Evolutionary conservation across 306 rosid species (phyloP).

Genomic region (Begonia loranthoides): DNA sequence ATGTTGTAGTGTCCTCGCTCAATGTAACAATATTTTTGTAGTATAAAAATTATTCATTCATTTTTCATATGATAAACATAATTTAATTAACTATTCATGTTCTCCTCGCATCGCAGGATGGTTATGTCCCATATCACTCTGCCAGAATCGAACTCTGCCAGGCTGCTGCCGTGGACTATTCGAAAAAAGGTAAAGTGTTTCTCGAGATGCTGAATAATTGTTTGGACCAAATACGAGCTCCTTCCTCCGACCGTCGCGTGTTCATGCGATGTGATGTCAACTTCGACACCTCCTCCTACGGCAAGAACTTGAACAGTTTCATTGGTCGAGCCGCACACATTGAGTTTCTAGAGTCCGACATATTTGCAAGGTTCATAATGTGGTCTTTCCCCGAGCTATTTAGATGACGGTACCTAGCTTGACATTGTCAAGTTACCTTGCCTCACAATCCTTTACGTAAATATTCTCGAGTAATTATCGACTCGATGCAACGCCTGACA

Average conservation of each 20-base stretch:
- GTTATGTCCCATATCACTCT: conserved; percentile 92
- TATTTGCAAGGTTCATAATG: conserved; percentile 65
- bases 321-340: conserved; percentile 91
- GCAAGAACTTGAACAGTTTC: conserved; percentile 76
- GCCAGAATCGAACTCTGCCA: conserved; percentile 87
- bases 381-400: conserved; percentile 90
- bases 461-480: too few relatives aligned
- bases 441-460: too few relatives aligned
- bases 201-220: conserved; percentile 69
- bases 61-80: too few relatives aligned
- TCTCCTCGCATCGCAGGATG: conserved; percentile 40
- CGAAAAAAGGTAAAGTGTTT: conserved; percentile 58
- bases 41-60: too few relatives aligned
- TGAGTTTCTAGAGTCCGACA: conserved; percentile 78
- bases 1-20: too few relatives aligned
- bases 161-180: conserved; percentile 64
- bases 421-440: too few relatives aligned
- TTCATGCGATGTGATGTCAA: conserved; percentile 87
- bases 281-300: conserved; percentile 63
- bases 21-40: too few relatives aligned
- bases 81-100: too few relatives aligned
- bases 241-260: conserved; percentile 42
- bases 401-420: conserved; percentile 15
- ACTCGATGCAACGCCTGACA: too few relatives aligned
- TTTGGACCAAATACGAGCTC: conserved; percentile 72